These are phyloP conservation scores for Trichoderma sp. DNA, from an alignment of 2,329 filamentous ascomycete species.

Conservation along the genomic window DNA sequence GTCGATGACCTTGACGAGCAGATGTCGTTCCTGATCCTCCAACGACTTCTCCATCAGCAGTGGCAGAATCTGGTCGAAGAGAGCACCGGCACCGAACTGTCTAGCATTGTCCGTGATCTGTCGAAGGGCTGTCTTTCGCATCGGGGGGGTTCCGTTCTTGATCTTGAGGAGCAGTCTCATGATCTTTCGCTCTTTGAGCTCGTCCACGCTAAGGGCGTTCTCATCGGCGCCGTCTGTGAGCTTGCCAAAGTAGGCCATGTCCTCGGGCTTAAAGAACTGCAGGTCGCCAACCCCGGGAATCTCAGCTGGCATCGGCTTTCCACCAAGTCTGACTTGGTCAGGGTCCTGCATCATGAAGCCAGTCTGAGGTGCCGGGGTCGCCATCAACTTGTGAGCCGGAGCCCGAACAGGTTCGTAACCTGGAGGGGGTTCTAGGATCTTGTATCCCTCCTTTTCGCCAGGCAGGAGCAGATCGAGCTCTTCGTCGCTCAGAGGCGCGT, in stretches of 20 bases:
- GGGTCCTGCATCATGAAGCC: conserved; percentile 99
- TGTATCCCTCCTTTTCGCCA: conserved; percentile 85
- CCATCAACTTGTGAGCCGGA: conserved; percentile 72
- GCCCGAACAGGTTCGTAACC: conserved; percentile 86
- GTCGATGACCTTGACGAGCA: conserved; percentile 98
- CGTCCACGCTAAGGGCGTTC: conserved; percentile 87
- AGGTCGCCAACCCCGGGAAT: conserved; percentile 95
- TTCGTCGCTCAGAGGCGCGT: conserved; percentile 85
- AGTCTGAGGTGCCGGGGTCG: conserved; percentile 71
- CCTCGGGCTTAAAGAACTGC: conserved; percentile 97
- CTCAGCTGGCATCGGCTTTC: conserved; percentile 90
- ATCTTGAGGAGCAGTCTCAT: conserved; percentile 96
- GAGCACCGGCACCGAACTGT: conserved; percentile 87
- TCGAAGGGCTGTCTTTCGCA: conserved; percentile 96
- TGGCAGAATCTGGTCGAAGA: conserved; percentile 97
- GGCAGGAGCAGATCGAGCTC: conserved; percentile 91
- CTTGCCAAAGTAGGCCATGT: conserved; percentile 99
- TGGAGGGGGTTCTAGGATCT: conserved; percentile 84
- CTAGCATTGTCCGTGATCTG: conserved; percentile 97
- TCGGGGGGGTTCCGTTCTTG: conserved; percentile 98
- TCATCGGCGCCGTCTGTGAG: conserved; percentile 93
- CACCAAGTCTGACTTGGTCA: conserved; percentile 77
- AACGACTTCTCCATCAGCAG: conserved; percentile 97
- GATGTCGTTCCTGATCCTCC: conserved; percentile 95
- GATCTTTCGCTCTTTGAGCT: conserved; percentile 97